phyloP scores from a whole-genome alignment of 1,284 basidiomycete species.

The Apiotrichum siamense region DNA sequence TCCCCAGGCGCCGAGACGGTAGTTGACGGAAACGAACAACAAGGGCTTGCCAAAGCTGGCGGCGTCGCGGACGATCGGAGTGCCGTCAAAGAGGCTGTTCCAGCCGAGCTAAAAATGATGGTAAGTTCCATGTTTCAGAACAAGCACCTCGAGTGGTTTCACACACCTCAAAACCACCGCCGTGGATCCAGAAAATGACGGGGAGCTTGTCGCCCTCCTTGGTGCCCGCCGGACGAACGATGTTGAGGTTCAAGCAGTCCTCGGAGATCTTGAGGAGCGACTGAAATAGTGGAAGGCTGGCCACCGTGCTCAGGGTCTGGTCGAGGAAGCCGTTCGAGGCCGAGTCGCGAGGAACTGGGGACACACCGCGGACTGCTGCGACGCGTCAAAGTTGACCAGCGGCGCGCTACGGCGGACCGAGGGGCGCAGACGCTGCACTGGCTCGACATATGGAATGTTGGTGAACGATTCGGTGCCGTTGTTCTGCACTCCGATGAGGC shows the following conservation, averaged over 20 bases:
- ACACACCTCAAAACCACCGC: constrained; percentile 24
- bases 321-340: background rate
- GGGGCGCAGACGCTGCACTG: constrained; percentile 42
- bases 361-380: constrained; percentile 5
- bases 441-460: constrained; percentile 61
- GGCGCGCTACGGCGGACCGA: constrained; percentile 47
- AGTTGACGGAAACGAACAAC: constrained; percentile 58
- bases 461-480: constrained; percentile 7
- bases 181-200: constrained; percentile 34
- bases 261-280: constrained; percentile 12
- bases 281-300: background rate
- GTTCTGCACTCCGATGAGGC: constrained; percentile 3
- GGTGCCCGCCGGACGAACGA: constrained; percentile 18
- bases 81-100: constrained; percentile 17
- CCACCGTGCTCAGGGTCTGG: background rate
- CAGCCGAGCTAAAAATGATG: constrained; percentile 12
- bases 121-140: background rate
- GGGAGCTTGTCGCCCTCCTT: constrained; percentile 25
- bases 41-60: constrained; percentile 44
- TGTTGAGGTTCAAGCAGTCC: constrained; percentile 27
- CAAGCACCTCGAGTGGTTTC: background rate
- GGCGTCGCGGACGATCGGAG: constrained; percentile 5
- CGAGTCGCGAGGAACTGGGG: constrained; percentile 10
- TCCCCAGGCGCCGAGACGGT: constrained; percentile 49
- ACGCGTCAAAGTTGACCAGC: constrained; percentile 10